Conservation (phyloP, 2,329 filamentous ascomycete species). For the Sodiomyces alkalinus region DNA sequence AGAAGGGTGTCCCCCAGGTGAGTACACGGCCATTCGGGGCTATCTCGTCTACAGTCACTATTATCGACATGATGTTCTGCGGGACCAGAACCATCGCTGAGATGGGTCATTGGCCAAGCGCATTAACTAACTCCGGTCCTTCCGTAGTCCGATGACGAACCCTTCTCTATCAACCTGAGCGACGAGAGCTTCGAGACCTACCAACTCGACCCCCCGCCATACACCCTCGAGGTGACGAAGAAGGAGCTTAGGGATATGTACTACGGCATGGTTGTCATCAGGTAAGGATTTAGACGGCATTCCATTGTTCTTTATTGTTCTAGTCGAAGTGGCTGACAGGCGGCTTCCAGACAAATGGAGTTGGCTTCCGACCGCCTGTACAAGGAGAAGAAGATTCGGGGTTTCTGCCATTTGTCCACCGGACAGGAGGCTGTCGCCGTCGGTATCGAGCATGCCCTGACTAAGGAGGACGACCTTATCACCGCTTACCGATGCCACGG, state of each 20-base stretch:
- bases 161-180: slow-evolving; percentile 81
- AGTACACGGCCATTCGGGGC: slow-evolving; percentile 9
- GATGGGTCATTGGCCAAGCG: too few relatives aligned
- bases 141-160: slow-evolving; percentile 75
- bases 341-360: slow-evolving; percentile 72
- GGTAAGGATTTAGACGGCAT: slow-evolving; percentile 44
- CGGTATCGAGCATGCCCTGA: slow-evolving; percentile 93
- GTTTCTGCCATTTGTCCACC: slow-evolving; percentile 97
- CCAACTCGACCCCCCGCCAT: slow-evolving; percentile 89
- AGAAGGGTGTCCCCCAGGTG: slow-evolving; percentile 49
- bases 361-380: slow-evolving; percentile 98
- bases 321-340: slow-evolving; percentile 5
- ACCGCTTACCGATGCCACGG: slow-evolving; percentile 99
- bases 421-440: slow-evolving; percentile 96
- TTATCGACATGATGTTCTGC: too few relatives aligned
- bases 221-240: slow-evolving; percentile 89
- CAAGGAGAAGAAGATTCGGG: slow-evolving; percentile 99
- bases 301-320: too few relatives aligned
- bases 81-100: too few relatives aligned
- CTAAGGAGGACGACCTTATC: slow-evolving; percentile 83
- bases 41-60: too few relatives aligned
- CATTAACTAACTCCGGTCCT: too few relatives aligned
- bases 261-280: slow-evolving; percentile 86
- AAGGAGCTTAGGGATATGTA: slow-evolving; percentile 98
- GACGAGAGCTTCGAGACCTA: slow-evolving; percentile 99